A percentile compares a stretch with the other conserved stretches of the same genome.
phyloP scores from a whole-genome alignment of 768 basidiomycete genomes.

The Auriscalpium vulgare region DNA sequence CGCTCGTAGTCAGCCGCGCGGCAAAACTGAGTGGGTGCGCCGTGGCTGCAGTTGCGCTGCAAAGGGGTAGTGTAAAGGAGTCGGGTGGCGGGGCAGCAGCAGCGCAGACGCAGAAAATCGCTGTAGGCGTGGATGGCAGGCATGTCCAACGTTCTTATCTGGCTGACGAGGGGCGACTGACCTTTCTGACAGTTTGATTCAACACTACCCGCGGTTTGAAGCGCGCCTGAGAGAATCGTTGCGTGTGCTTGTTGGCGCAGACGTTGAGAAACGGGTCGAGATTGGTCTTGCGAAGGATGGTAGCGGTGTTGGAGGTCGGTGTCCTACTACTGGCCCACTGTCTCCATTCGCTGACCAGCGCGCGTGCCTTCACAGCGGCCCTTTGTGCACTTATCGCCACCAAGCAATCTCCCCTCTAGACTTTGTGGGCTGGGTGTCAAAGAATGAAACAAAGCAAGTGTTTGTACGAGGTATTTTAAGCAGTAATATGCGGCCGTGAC shows the following conservation, averaged over 20 bases:
- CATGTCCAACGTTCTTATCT: slow-evolving; percentile 23
- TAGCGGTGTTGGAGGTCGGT: slow-evolving; percentile 91
- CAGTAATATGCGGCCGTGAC: too few relatives aligned
- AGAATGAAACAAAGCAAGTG: too few relatives aligned
- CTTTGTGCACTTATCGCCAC: too few relatives aligned
- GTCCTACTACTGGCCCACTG: too few relatives aligned
- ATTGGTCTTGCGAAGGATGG: slow-evolving; percentile 97
- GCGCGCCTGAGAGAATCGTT: slow-evolving; percentile 67
- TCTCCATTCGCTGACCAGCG: too few relatives aligned
- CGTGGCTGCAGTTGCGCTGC: slow-evolving; percentile 76
- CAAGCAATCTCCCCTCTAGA: too few relatives aligned
- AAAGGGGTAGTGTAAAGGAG: slow-evolving; percentile 66
- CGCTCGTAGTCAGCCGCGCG: slow-evolving; percentile 73
- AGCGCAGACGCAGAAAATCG: slow-evolving; percentile 43
- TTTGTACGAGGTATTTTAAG: too few relatives aligned
- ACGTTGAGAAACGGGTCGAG: slow-evolving; percentile 70
- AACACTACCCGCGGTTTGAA: slow-evolving; percentile 88
- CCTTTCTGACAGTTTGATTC: slow-evolving; percentile 56
- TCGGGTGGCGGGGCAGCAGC: slow-evolving; percentile 25
- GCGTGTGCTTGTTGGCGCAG: slow-evolving; percentile 65
- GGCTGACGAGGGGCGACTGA: neutral
- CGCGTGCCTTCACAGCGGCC: too few relatives aligned
- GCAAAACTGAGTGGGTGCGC: slow-evolving; percentile 81
- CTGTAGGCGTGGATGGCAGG: slow-evolving; percentile 93
- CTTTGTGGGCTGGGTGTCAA: too few relatives aligned